Percentiles rank a stretch among this genome's conserved stretches.
phyloP scores from a whole-genome alignment of 768 basidiomycete species.

The Kwoniella bestiolae region DNA sequence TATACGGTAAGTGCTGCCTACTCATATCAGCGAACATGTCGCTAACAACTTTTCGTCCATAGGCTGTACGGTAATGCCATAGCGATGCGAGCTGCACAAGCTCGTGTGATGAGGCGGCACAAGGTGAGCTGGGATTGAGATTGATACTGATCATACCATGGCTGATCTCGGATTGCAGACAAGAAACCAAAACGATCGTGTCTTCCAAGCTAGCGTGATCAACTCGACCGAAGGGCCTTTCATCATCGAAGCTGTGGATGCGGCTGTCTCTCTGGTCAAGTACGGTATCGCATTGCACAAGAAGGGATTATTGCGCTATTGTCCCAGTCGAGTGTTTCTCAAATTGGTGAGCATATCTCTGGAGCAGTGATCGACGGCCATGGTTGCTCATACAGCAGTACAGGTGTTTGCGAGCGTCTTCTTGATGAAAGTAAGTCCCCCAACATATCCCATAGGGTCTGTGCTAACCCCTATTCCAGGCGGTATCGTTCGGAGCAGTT shows the following conservation, averaged over 20 bases:
- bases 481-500: slow-evolving; percentile 5
- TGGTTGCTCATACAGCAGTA: neutral
- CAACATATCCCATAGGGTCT: neutral
- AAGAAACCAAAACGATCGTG: slow-evolving; percentile 4
- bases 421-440: slow-evolving; percentile 6
- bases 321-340: slow-evolving; percentile 2
- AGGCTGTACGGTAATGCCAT: slow-evolving; percentile 8
- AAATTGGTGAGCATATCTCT: neutral
- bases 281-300: slow-evolving; percentile 9
- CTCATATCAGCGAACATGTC: too few relatives aligned
- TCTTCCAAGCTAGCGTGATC: slow-evolving; percentile 12
- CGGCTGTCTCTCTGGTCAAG: slow-evolving; percentile 5
- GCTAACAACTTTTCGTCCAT: neutral
- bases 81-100: slow-evolving; percentile 6
- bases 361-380: neutral
- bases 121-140: too few relatives aligned
- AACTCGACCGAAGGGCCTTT: slow-evolving; percentile 10
- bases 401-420: slow-evolving; percentile 13
- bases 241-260: slow-evolving; percentile 13
- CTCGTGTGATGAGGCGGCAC: slow-evolving; percentile 3
- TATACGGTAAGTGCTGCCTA: neutral
- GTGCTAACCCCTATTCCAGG: neutral
- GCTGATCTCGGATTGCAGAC: neutral
- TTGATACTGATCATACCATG: too few relatives aligned
- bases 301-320: slow-evolving; percentile 1